Conservation (phyloP, 1,284 basidiomycete genomes). For the Sanghuangporus sanghuang region DNA sequence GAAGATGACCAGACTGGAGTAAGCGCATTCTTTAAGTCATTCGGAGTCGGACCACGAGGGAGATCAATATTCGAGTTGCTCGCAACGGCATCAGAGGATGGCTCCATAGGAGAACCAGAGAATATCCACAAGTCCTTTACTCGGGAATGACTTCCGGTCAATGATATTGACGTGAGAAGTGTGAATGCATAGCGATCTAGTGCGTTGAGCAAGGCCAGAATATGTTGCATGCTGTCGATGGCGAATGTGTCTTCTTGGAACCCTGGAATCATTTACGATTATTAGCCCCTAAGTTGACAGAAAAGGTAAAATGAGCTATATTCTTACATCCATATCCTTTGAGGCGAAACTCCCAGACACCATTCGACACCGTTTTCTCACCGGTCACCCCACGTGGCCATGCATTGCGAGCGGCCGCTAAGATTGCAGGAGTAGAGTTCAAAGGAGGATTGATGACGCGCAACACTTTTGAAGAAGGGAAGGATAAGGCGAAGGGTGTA, state of each 20-base stretch:
- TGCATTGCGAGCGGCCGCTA: constrained; percentile 68
- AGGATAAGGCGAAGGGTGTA: constrained; percentile 66
- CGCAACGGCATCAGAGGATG: constrained; percentile 28
- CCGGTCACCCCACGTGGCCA: constrained; percentile 75
- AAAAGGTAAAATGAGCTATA: constrained; percentile 1
- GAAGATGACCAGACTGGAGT: constrained; percentile 26
- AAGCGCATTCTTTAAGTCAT: constrained; percentile 18
- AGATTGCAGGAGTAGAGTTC: constrained; percentile 68
- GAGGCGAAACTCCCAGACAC: constrained; percentile 71
- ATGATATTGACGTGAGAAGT: constrained; percentile 61
- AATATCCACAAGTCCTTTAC: constrained; percentile 79
- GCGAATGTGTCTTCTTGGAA: constrained; percentile 75
- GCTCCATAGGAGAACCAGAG: constrained; percentile 40
- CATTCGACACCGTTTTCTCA: constrained; percentile 68
- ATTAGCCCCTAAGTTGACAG: constrained; percentile 11
- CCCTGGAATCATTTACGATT: constrained; percentile 37
- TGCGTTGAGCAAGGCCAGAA: constrained; percentile 58
- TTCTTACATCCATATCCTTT: constrained; percentile 72
- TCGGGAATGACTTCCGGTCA: constrained; percentile 58
- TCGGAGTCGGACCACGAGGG: constrained; percentile 16
- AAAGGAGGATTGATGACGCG: constrained; percentile 71
- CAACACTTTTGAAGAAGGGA: constrained; percentile 58
- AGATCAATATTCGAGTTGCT: constrained; percentile 27
- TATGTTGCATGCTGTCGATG: constrained; percentile 71
- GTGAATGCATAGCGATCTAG: constrained; percentile 65